Percentiles rank a stretch among this genome's conserved stretches.
These are phyloP conservation scores for Stachybotrys elegans DNA, from an alignment of 2,329 filamentous ascomycete species.

Conservation along the genomic window DNA sequence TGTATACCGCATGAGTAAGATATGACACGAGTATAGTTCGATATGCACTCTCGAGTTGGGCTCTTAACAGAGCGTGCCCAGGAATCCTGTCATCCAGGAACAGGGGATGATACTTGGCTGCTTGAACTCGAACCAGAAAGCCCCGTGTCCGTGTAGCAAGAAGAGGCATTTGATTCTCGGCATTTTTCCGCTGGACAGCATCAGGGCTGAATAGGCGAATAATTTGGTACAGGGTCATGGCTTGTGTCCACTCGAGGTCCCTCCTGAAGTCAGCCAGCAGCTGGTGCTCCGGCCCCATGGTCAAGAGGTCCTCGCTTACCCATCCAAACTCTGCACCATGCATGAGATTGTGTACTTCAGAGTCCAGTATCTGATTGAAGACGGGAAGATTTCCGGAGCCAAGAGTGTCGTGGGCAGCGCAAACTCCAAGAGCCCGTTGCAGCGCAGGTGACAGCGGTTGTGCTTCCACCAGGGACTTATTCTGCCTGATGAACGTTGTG, in stretches of 20 bases:
- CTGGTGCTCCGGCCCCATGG: too few species aligned
- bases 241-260: background rate
- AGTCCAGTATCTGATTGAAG: slow-evolving; percentile 6
- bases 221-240: slow-evolving; percentile 10
- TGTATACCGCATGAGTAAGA: slow-evolving; percentile 3
- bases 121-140: slow-evolving; percentile 5
- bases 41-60: slow-evolving; percentile 5
- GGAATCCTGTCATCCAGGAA: too few species aligned
- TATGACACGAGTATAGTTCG: slow-evolving; percentile 7
- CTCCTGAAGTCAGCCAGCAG: too few species aligned
- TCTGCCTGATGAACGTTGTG: slow-evolving; percentile 5
- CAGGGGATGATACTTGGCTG: background rate
- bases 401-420: slow-evolving; percentile 5
- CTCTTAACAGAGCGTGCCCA: background rate
- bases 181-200: background rate
- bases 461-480: too few species aligned
- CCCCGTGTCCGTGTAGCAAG: slow-evolving; percentile 8
- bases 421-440: slow-evolving; percentile 5
- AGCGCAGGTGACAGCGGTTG: background rate
- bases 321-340: too few species aligned
- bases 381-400: background rate
- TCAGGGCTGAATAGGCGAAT: slow-evolving; percentile 5
- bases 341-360: too few species aligned
- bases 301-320: too few species aligned
- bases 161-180: slow-evolving; percentile 3